Base-by-base conservation (phyloP, 169 alveolate genomes). In the Eimeria praecox region DNA sequence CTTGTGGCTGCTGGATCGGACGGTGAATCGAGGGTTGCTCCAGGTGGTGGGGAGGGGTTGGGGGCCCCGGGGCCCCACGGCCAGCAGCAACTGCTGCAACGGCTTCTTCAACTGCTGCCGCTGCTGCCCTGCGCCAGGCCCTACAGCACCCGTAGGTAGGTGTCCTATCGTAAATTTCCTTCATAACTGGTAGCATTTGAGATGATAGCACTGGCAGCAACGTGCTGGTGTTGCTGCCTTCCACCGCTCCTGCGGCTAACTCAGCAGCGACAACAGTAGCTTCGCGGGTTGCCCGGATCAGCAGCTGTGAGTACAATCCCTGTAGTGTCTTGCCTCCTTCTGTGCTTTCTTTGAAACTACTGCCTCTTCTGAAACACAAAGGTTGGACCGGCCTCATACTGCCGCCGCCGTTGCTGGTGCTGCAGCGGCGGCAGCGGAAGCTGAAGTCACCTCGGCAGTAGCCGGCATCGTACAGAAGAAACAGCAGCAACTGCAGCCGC, bases 21-120 rank as follows among this genome's bases (percentile, higher is more conserved):
- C 4, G 90, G 24, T 40, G 49, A n/a, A 82, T 82, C 89, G 89
- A 44, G 89, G 33, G 66, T 78, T 78, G 89, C 12, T 44, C 24
- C 64, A 16, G 62, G 89, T 20, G 66, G 89, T 42, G 89, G 38
- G 89, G 66, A 30, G 49, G 64, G 85, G 20, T 49, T 20, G 89
- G 62, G 89, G 69, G 69, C 89, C 89, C 89, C 89, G 22, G 62
- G 89, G 66, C 69, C 89, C 90, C 90, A 42, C 62, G 49, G 22
- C 59, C 86, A 75, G 66, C 90, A 44, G 90, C 90, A 46, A 30
- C 90, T 0, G 64, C 90, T 24, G 42, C 85, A 35, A 46, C 71
- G 66, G 69, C 46, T 49, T 42, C 44, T 27, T 5, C 33, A 24
- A 12, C 59, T 42, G n/a, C 8, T 10, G 33, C 73, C 52, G 71